Evolutionary conservation across 352 stramenopile genomes (phyloP).

Genomic region (Globisporangium spiculum): DNA sequence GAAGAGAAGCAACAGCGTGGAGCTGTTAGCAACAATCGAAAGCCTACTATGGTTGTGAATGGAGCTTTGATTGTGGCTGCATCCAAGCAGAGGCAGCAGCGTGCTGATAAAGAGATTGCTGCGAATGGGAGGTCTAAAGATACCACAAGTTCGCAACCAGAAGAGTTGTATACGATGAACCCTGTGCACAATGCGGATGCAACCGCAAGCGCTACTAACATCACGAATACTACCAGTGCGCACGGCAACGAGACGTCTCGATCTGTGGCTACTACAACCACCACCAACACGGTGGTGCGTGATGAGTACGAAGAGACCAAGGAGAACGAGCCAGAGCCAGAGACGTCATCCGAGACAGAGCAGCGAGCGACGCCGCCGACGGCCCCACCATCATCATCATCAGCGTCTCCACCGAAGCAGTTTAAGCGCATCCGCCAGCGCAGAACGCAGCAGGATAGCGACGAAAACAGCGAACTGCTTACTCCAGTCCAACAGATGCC

Average conservation of each 20-base stretch:
- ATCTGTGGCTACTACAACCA: background rate
- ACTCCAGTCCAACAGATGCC: background rate
- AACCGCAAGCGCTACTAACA: background rate
- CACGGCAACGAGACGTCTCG: background rate
- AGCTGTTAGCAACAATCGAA: background rate
- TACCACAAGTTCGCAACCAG: background rate
- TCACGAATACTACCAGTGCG: background rate
- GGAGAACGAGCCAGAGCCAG: constrained; percentile 4
- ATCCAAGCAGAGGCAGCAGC: background rate
- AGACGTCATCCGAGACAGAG: background rate
- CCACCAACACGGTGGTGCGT: background rate
- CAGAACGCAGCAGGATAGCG: background rate
- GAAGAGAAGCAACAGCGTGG: background rate
- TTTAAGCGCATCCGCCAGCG: constrained; percentile 4
- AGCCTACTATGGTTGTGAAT: background rate
- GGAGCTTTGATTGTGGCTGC: background rate
- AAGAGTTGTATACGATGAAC: constrained; percentile 5
- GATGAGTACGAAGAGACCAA: constrained; percentile 14
- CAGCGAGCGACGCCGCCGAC: background rate
- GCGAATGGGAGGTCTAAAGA: background rate
- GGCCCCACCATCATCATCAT: background rate
- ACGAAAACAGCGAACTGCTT: background rate
- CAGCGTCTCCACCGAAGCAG: constrained; percentile 1
- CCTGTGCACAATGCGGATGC: background rate
- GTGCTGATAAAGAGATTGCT: background rate